Percentiles rank a stretch among this genome's conserved stretches.
Conservation (phyloP, 2,329 filamentous ascomycete genomes). For the Monosporascus ibericus region DNA sequence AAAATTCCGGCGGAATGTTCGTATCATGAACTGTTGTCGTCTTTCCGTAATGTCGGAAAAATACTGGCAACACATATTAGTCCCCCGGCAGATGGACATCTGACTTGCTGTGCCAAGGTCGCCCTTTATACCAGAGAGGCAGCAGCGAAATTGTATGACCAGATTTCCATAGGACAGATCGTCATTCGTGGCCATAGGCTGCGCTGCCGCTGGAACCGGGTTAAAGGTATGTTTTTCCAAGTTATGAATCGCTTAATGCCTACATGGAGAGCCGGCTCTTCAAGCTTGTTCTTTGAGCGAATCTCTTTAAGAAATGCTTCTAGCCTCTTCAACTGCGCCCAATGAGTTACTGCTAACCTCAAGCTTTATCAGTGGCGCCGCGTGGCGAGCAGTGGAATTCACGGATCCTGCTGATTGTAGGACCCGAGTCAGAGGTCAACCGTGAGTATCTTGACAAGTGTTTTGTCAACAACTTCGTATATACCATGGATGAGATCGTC, state of each 20-base stretch:
- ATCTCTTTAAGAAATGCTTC: not conserved
- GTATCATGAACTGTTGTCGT: not conserved
- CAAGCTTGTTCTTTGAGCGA: no score
- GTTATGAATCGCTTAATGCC: not conserved
- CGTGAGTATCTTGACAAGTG: not conserved
- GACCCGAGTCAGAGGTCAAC: not conserved
- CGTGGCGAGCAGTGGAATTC: not conserved
- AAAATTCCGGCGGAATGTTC: not conserved
- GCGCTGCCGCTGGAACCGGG: not conserved
- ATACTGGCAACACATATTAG: not conserved
- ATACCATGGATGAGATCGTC: not conserved
- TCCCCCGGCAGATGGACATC: not conserved
- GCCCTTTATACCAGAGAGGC: not conserved
- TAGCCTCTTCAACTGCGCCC: not conserved
- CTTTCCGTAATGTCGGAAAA: not conserved
- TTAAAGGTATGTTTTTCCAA: not conserved
- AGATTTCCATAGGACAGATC: not conserved
- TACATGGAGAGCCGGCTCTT: no score
- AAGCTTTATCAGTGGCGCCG: not conserved
- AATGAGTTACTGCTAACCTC: not conserved
- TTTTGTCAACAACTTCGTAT: not conserved
- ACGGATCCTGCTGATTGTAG: not conserved
- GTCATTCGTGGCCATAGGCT: not conserved
- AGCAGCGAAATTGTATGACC: not conserved
- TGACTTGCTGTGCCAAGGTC: not conserved